Evolutionary conservation across 2,329 filamentous ascomycete species (phyloP), one percentile per base, ranked within the genome.

Genomic region (Aspergillus pseudotamarii): DNA sequence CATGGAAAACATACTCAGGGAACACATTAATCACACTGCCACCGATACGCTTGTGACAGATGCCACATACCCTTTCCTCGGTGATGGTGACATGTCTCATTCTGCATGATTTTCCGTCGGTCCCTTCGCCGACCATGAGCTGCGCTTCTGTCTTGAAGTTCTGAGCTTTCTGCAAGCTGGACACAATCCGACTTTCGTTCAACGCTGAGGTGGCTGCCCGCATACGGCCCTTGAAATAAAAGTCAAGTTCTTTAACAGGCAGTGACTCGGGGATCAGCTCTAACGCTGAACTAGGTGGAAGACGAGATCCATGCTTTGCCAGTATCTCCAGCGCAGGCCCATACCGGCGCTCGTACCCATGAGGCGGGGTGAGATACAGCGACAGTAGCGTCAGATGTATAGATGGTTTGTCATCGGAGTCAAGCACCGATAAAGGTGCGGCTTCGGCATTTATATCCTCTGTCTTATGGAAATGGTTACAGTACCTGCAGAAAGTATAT

Each of bases 341-440:
- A 74, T 93, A 90, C 67, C 91, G 90, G 10, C 89, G 86, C 63
- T 88, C 79, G 71, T 96, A 85, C 0, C 91, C 89, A 11, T 89
- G 82, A 1, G 91, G 89, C 0, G 95, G 95, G 2, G 89, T 88
- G 3, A 99, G 86, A 75, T 98, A 99, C 2, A 99, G 86, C 1
- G 92, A 92, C 11, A 99, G 86, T 3, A 99, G 86, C 8, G 89
- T 94, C 72, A 97, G 91, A 77, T 98, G 98, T 72, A 98, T 97
- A 14, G 93, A 94, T 10, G 89, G 87, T 43, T 86, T 81, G 26
- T 84, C 79, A 61, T 86, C 86, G 9, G 82, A 77, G 61, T 85
- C 81, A n/a, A 77, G 76, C 16, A 79, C 73, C 34, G 79, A 73
- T 65, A 75, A 71, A 70, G 73, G 70, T 59, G 74, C 66, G 21